Base-by-base conservation (phyloP, 2,329 filamentous ascomycete species). In the Phoma sp. region DNA sequence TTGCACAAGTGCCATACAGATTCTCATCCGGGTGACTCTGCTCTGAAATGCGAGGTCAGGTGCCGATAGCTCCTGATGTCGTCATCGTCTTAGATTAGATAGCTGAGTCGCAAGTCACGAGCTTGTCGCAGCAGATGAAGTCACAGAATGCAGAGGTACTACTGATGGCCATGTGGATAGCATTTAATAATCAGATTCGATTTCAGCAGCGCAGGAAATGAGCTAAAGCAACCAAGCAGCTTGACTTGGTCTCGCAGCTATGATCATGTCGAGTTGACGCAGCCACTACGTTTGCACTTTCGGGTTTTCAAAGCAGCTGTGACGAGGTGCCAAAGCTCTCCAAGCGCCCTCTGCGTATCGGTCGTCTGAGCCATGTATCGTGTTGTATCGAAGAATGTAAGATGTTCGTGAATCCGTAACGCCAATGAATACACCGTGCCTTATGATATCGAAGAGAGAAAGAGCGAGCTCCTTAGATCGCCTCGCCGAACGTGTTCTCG, bases 401-500 rank as follows among this genome's bases (percentile, higher is more conserved):
- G 59, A 63, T 63, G 49, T 43, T 67, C 59, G 51, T 55, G 57
- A 52, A 61, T 65, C 65, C 71, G 62, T 62, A 57, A 67, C 71
- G 67, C 66, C 68, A 60, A 41, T 64, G 58, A 58, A 59, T 58
- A 61, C 61, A 61, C 59, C 62, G 61, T 63, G 62, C 64, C 62
- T 51, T 59, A 43, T 50, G 56, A 58, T 58, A 60, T 50, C 48
- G 53, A 58, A 51, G 57, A 61, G 55, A 60, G 52, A 60, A 30
- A 47, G 47, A 29, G 51, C 18, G 42, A 43, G 53, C 51, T 55
- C 42, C 55, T 72, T 71, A 78, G 58, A 72, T 64, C 35, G 71
- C 75, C 69, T 79, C 76, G 64, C 95, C 95, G 74, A 99, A 99
- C 50, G 95, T 99, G 85, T 98, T 99, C 86, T 98, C 95, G 80